Base-by-base conservation (phyloP, 2,329 filamentous ascomycete species). In the Beauveria sp. region DNA sequence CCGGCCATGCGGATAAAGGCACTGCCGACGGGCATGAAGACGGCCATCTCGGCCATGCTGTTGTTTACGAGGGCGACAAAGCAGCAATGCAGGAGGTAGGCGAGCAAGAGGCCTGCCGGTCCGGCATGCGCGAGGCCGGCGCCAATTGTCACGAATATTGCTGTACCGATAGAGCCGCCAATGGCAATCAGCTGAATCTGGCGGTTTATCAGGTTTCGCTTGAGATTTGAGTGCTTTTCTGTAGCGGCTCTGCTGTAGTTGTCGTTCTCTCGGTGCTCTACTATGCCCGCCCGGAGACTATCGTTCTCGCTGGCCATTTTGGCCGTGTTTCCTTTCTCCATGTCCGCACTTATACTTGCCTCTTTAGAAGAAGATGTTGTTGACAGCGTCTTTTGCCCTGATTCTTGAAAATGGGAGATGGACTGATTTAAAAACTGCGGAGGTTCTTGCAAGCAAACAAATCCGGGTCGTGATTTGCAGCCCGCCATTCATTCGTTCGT, bases 1-100 rank as follows among this genome's bases (percentile, higher is more conserved):
- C 85, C 84, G 5, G 84, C 84, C 67, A 88, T 77, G 62, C 86
- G 83, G 64, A 88, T 81, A 68, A 87, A 88, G 2, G 82, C 82
- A 65, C 85, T 85, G 46, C 78, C 80, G 51, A 88, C 79, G 20
- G 86, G 86, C 79, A 86, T 84, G 65, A 81, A 82, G 46, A 79
- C 77, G 42, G 77, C 80, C 85, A 88, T 88, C 71, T 88, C 86
- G 7, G 86, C 85, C 63, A 87, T 77, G 65, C 79, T 80, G 69
- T 87, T 88, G 77, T 87, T 88, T 68, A 88, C 81, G 50, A 85
- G 74, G 26, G 76, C 85, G 62, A 88, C 76, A 59, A 87, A 68
- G 67, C 75, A 70, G 46, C 76, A 77, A 69, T 88, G 85, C 50
- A 85, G 65, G 34, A 77, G 75, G 69, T 83, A 88, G 42, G 82